Base-by-base conservation (phyloP, 306 rosid genomes). In the Pyrus pyrifolia region DNA sequence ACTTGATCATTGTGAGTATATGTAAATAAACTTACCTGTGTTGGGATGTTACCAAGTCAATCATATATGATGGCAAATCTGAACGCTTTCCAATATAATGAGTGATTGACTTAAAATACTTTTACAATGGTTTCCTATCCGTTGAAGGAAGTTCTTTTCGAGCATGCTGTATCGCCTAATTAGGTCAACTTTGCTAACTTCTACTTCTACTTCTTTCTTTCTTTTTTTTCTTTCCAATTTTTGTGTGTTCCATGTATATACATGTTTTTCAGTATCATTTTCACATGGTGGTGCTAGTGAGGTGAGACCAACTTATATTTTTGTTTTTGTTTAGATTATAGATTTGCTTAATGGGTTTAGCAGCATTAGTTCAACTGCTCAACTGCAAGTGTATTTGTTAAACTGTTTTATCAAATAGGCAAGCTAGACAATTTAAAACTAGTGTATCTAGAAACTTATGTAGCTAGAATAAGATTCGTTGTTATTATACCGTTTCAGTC, bases 281-380 rank as follows among this genome's bases (percentile, higher is more conserved):
- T 21, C 35, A 27, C 10, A 13, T 61, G 66, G 42, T 10, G 1
- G 31, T 51, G 33, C 62, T 58, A 70, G 67, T 73, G 23, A 29
- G 73, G 59, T 70, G 23, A 29, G 73, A 49, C 75, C 68, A 15
- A 30, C 68, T 17, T 29, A 3, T 14, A 15, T 66, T 18, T 60
- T 76, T 46, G 63, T 58, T 29, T 29, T 61, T 15, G 21, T 49
- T 49, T 49, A 15, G 55, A 49, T 49, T 49, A 15, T 49, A 5
- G 55, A 46, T 55, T 79, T 45, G 23, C 53, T 62, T 38, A 71
- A 38, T 67, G 70, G 23, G 15, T 15, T 15, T 49, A 49, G 21
- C 55, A 49, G 55, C 55, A 18, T 70, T 72, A 19, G 67, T 21
- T 76, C 77, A 79, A 77, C 77, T 71, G 51, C 74, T 76, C 29